Conservation (phyloP, 805 yeast genomes). For the Ogataea salicorniae region DNA sequence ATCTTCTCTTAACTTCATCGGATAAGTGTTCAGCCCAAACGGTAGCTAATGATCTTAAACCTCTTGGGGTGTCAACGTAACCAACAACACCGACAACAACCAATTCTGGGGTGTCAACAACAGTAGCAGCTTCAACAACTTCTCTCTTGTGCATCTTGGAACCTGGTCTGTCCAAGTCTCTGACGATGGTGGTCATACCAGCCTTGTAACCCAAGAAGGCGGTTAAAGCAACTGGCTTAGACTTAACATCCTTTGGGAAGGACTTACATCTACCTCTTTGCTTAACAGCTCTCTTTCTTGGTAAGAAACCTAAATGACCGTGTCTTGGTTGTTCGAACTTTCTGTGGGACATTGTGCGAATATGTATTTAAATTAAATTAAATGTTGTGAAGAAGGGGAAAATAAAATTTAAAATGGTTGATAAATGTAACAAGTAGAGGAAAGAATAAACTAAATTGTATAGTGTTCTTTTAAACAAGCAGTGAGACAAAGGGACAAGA, state of each 20-base stretch:
- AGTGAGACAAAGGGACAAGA: neutral
- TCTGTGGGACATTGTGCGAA: slow-evolving; percentile 90
- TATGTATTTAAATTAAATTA: slow-evolving; percentile 2
- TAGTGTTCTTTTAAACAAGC: neutral
- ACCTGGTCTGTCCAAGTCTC: slow-evolving; percentile 99
- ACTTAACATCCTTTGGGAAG: slow-evolving; percentile 97
- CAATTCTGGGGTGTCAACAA: slow-evolving; percentile 98
- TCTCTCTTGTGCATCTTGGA: slow-evolving; percentile 99
- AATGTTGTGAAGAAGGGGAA: slow-evolving; percentile 3
- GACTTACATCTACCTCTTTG: slow-evolving; percentile 99
- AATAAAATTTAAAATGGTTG: neutral
- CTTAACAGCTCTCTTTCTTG: slow-evolving; percentile 99
- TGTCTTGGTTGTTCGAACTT: slow-evolving; percentile 99
- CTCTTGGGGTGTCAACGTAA: slow-evolving; percentile 99
- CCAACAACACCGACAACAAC: slow-evolving; percentile 99
- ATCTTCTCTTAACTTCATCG: slow-evolving; percentile 99
- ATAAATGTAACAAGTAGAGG: neutral
- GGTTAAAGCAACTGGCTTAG: slow-evolving; percentile 97
- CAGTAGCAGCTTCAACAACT: slow-evolving; percentile 98
- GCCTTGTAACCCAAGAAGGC: slow-evolving; percentile 99
- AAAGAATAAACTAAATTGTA: neutral
- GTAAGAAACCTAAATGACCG: slow-evolving; percentile 99
- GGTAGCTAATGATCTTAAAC: slow-evolving; percentile 98
- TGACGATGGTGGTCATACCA: slow-evolving; percentile 99
- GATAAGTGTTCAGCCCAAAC: slow-evolving; percentile 99